A percentile compares a stretch with the other conserved stretches of the same genome.
phyloP scores from a whole-genome alignment of 192 early-diverging fungal genomes.

The Mortierella hygrophila region DNA sequence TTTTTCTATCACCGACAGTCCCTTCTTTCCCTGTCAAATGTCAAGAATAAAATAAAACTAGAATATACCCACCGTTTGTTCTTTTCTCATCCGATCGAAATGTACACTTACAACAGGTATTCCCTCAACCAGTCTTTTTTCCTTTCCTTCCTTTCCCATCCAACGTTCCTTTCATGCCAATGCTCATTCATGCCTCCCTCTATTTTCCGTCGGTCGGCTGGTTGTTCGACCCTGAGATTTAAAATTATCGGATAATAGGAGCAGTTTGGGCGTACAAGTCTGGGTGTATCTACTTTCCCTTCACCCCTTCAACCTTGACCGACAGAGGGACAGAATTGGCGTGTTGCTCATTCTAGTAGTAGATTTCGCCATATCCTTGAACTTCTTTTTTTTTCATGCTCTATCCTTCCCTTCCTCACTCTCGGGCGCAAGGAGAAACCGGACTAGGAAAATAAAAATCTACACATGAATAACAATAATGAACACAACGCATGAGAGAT shows the following conservation, averaged over 20 bases:
- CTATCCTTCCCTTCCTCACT: not conserved
- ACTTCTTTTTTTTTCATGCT: not conserved
- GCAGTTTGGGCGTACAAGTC: not conserved
- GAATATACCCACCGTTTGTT: not conserved
- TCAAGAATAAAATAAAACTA: not conserved
- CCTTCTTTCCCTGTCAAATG: not conserved
- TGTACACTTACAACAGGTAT: not conserved
- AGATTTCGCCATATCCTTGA: not conserved
- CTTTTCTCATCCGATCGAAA: not conserved
- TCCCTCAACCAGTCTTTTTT: no score
- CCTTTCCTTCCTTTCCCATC: not conserved
- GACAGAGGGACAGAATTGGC: no score
- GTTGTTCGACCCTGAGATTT: constrained; percentile 1
- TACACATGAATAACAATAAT: not conserved
- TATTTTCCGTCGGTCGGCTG: not conserved
- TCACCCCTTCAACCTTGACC: not conserved
- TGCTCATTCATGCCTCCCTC: not conserved
- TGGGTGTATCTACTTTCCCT: not conserved
- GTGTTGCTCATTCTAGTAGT: not conserved
- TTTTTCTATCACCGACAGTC: not conserved
- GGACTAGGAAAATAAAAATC: not conserved
- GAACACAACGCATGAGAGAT: no score
- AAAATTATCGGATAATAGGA: not conserved
- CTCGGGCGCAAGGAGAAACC: not conserved
- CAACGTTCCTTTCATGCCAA: not conserved